Conservation (phyloP, 1,139 yeast species). For the Arxiozyma slooffiae region DNA sequence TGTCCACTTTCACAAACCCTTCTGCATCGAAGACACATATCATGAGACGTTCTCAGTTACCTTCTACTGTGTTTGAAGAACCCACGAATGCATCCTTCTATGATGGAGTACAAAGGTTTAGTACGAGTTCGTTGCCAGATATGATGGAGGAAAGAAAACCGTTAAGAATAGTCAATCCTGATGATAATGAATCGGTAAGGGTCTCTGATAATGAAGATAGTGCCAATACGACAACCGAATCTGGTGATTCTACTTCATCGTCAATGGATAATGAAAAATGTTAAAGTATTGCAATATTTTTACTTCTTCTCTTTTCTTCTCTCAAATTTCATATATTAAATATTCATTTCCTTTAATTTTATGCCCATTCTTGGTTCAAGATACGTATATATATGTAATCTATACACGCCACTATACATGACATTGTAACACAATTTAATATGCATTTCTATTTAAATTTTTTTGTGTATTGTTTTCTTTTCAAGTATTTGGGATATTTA, state of each 20-base stretch:
- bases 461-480: background rate
- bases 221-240: background rate
- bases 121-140: constrained; percentile 67
- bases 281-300: background rate
- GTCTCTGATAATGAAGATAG: constrained; percentile 1
- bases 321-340: no score
- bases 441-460: background rate
- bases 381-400: background rate
- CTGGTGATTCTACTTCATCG: constrained; percentile 2
- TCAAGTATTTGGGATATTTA: no score
- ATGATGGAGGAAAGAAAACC: constrained; percentile 30
- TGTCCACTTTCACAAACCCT: background rate
- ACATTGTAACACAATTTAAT: background rate
- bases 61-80: constrained; percentile 16
- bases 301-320: no score
- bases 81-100: constrained; percentile 13
- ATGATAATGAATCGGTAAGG: constrained; percentile 8
- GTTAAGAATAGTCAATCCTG: constrained; percentile 27
- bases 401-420: background rate
- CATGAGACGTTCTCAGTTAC: constrained; percentile 3
- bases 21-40: background rate
- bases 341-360: no score
- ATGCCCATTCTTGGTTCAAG: no score
- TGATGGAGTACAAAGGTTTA: constrained; percentile 37
- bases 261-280: constrained; percentile 3